Evolutionary conservation across 1,139 yeast genomes (phyloP), one percentile per base, ranked within the genome.

Genomic region (Nakaseomyces delphensis): DNA sequence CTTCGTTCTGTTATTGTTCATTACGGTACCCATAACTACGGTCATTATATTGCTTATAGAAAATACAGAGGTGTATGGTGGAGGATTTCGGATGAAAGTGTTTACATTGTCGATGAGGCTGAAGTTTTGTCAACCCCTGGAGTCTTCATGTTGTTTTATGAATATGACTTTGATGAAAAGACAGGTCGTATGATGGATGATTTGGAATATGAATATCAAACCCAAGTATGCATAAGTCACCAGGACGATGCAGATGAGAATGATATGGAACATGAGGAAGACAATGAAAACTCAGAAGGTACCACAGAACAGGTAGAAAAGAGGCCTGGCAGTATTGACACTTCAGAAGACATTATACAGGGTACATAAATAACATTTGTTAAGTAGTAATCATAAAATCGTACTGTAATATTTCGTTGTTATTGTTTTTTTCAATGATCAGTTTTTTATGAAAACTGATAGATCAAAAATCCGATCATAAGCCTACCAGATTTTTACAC

Each of bases 1-100:
- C 70, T 89, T 46, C 83, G 83, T 55, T 86, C 96, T 1, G 93
- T 84, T 1, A 83, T 89, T 40, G 79, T 89, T 1, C 97, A 89
- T 61, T 87, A 80, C 59, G 97, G 97, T 40, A 83, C 95, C 3
- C 96, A 89, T 56, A 86, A 89, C 57, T 89, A 86, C 60, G 97
- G 97, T 15, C 97, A 89, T 61, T 89, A 89, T 60, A 85, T 89
- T 46, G 85, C 94, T 41, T 89, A 75, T 65, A 76, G 96, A 55
- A 80, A 77, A 54, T 73, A 70, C 45, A 73, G 93, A 54, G 94
- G 93, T 1, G 71, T 78, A 10, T 89, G 97, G 96, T 87, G 96
- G 95, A 75, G 95, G 60, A 79, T 87, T 19, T 82, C 94, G 55
- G 97, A 89, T 62, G 95, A 89, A 56, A 78, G 80, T 1, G 95